phyloP scores from a whole-genome alignment of 495 filamentous ascomycete genomes.

The Aspergillus mulundensis region DNA sequence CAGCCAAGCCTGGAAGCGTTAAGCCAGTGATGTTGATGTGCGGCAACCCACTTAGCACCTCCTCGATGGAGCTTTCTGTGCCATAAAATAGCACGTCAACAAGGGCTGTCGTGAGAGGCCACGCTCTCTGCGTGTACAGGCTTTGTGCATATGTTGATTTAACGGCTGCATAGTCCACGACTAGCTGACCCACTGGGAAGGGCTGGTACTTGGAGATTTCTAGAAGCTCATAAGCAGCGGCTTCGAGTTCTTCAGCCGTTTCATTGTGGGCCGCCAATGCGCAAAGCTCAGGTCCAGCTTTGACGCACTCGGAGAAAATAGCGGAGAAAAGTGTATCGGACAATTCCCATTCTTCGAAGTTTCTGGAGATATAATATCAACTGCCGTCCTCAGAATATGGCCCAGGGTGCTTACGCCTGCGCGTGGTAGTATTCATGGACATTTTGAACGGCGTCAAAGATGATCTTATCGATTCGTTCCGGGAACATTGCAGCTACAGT shows the following conservation, averaged over 20 bases:
- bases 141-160: not conserved
- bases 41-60: too few species aligned
- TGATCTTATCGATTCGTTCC: conserved; percentile 36
- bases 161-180: conserved; percentile 1
- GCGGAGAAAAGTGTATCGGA: conserved; percentile 4
- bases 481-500: conserved; percentile 44
- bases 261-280: not conserved
- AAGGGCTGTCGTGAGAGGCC: not conserved
- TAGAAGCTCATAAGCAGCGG: conserved; percentile 2
- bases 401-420: not conserved
- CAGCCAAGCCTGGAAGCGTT: not conserved
- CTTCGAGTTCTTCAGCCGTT: conserved; percentile 5
- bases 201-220: not conserved
- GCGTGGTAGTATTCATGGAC: conserved; percentile 34
- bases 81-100: not conserved
- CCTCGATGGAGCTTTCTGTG: not conserved
- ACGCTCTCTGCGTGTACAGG: not conserved
- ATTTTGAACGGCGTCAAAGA: conserved; percentile 42
- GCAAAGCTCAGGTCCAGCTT: conserved; percentile 2
- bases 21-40: not conserved
- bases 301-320: conserved; percentile 1
- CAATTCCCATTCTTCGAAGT: conserved; percentile 6
- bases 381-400: not conserved
- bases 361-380: not conserved
- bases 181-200: not conserved